Conservation (phyloP, 108 stramenopile species). For the Cyclotella choctawhatcheeana region DNA sequence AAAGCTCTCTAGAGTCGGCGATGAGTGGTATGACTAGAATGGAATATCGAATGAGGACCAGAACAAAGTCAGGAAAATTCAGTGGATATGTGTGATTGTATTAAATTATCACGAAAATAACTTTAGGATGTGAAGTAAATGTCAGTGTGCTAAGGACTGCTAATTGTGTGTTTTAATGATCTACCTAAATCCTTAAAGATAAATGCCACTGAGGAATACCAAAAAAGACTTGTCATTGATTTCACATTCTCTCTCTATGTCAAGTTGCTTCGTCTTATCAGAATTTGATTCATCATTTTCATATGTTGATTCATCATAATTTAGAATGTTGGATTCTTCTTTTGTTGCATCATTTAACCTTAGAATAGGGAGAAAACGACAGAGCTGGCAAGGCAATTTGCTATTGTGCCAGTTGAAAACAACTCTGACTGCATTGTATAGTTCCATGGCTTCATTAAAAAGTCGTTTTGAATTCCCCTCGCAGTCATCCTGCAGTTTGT, state of each 20-base stretch:
- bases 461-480: neutral
- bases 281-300: neutral
- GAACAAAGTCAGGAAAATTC: no score
- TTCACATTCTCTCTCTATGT: constrained; percentile 18
- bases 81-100: no score
- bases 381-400: constrained; percentile 19
- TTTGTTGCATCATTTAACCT: neutral
- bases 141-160: no score
- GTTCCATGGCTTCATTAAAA: constrained; percentile 21
- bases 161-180: no score
- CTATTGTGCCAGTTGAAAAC: constrained; percentile 21
- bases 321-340: neutral
- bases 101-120: no score
- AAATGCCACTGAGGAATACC: constrained; percentile 12
- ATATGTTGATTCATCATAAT: neutral
- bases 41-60: constrained; percentile 3
- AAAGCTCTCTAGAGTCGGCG: constrained; percentile 1
- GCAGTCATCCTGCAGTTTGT: constrained; percentile 11
- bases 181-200: no score
- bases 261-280: no score
- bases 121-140: no score
- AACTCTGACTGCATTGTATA: constrained; percentile 21
- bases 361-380: constrained; percentile 8
- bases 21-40: constrained; percentile 11
- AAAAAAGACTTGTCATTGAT: constrained; percentile 21